Evolutionary conservation across 2,329 filamentous ascomycete genomes (phyloP).

Genomic region (Ceratocystis cubensis): DNA sequence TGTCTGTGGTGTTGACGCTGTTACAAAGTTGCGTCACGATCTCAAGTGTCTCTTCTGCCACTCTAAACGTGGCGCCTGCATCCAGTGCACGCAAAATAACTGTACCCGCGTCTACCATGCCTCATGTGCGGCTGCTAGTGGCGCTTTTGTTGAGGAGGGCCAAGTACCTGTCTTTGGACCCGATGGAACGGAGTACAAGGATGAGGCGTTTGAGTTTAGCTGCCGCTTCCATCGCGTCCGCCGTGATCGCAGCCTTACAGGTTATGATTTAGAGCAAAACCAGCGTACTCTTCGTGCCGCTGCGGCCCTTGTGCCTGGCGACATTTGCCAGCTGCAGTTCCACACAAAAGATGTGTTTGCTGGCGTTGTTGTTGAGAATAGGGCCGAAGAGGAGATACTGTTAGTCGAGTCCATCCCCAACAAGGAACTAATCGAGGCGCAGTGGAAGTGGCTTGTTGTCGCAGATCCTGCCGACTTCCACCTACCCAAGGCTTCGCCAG

Average conservation of each 20-base stretch:
- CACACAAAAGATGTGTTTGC: conserved; percentile 80
- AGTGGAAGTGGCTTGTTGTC: conserved; percentile 74
- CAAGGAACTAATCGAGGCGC: conserved; percentile 64
- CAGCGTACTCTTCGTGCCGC: conserved; percentile 57
- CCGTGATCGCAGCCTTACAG: conserved; percentile 62
- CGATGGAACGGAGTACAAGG: conserved; percentile 83
- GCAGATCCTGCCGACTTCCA: conserved; percentile 57
- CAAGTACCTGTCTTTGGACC: conserved; percentile 77
- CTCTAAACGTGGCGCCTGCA: conserved; percentile 87
- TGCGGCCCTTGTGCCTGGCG: conserved; percentile 53
- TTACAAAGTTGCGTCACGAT: conserved; percentile 76
- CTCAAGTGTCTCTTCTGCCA: conserved; percentile 93
- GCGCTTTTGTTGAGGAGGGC: conserved; percentile 80
- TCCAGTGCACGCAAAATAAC: conserved; percentile 92
- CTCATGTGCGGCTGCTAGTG: conserved; percentile 83
- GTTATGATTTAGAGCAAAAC: conserved; percentile 57
- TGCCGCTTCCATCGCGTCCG: conserved; percentile 90
- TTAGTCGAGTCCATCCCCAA: conserved; percentile 74
- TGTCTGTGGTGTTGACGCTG: conserved; percentile 65
- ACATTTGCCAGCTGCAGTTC: conserved; percentile 79
- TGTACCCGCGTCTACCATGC: conserved; percentile 89
- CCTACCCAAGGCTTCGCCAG: conserved; percentile 60
- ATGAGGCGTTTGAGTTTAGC: conserved; percentile 82
- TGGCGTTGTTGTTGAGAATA: conserved; percentile 75
- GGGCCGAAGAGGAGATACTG: conserved; percentile 58